These are phyloP conservation scores for Fusarium tjaetaba DNA, from an alignment of 2,329 filamentous ascomycete genomes.

Conservation along the genomic window DNA sequence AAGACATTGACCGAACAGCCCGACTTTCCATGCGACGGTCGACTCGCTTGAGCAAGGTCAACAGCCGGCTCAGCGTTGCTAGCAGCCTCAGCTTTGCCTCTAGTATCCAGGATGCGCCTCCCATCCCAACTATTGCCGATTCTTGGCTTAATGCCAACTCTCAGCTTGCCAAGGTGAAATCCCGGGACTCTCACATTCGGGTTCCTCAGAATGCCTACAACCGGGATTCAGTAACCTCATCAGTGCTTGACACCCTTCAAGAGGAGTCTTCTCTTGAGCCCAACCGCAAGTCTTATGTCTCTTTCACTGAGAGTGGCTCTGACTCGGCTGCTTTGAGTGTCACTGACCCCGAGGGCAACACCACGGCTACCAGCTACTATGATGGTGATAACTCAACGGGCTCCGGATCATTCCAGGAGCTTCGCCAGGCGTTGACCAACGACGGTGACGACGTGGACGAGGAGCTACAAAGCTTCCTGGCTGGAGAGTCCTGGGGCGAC, in stretches of 20 bases:
- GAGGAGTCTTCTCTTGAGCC: conserved; percentile 90
- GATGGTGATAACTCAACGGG: conserved; percentile 80
- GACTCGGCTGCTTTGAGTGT: conserved; percentile 77
- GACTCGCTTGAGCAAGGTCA: conserved; percentile 88
- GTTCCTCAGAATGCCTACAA: conserved; percentile 58
- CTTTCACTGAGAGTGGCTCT: conserved; percentile 78
- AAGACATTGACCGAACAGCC: conserved; percentile 95
- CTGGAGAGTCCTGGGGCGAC: conserved; percentile 93
- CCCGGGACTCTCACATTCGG: conserved; percentile 61
- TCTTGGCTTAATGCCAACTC: conserved; percentile 76
- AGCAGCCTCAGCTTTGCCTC: conserved; percentile 95
- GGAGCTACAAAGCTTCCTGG: conserved; percentile 88
- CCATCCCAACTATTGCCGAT: conserved; percentile 94
- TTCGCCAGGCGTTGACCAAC: conserved; percentile 85
- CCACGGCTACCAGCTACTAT: conserved; percentile 80
- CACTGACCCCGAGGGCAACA: conserved; percentile 80
- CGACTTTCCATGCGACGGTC: conserved; percentile 92
- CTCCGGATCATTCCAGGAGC: conserved; percentile 80
- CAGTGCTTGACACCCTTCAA: conserved; percentile 86
- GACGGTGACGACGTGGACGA: conserved; percentile 93
- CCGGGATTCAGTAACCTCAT: conserved; percentile 89
- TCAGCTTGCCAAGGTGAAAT: conserved; percentile 52
- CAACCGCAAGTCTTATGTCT: conserved; percentile 96
- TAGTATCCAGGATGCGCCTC: conserved; percentile 90
- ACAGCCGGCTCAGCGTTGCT: conserved; percentile 91